Evolutionary conservation across 2,329 filamentous ascomycete species (phyloP).

Genomic region (Penicillium sp.): DNA sequence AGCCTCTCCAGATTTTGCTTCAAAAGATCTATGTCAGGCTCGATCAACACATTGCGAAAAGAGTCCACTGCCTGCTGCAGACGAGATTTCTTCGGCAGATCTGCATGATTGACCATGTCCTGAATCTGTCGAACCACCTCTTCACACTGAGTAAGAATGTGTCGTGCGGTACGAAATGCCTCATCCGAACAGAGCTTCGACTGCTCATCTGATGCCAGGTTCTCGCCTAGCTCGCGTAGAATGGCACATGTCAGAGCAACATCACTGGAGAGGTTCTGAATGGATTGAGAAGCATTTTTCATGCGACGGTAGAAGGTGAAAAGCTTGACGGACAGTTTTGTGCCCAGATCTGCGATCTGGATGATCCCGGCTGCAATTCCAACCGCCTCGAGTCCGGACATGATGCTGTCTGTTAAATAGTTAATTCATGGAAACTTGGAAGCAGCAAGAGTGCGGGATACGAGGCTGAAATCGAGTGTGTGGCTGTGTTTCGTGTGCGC

Average conservation of each 20-base stretch:
- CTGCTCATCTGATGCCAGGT: slow-evolving; percentile 29
- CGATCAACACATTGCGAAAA: slow-evolving; percentile 25
- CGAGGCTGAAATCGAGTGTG: no score
- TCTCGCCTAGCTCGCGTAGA: slow-evolving; percentile 30
- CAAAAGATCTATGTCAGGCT: slow-evolving; percentile 30
- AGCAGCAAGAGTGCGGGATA: slow-evolving; percentile 18
- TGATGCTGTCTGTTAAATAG: no score
- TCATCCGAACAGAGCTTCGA: slow-evolving; percentile 21
- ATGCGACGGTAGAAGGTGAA: slow-evolving; percentile 34
- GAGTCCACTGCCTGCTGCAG: no score
- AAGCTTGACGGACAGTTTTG: slow-evolving; percentile 34
- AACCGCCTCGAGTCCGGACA: slow-evolving; percentile 22
- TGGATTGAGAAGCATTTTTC: slow-evolving; percentile 26
- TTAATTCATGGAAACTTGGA: slow-evolving; percentile 21
- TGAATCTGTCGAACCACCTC: slow-evolving; percentile 21
- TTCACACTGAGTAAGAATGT: slow-evolving; percentile 27
- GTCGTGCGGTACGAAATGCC: slow-evolving; percentile 16
- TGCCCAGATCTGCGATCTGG: slow-evolving; percentile 37
- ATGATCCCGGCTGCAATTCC: slow-evolving; percentile 34
- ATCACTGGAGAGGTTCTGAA: slow-evolving; percentile 34
- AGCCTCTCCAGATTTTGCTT: slow-evolving; percentile 35
- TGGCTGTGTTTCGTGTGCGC: no score
- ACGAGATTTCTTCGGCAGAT: no score
- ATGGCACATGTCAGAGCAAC: slow-evolving; percentile 35
- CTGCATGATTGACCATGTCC: slow-evolving; percentile 4